Percentiles rank a stretch among this genome's conserved stretches.
Conservation (phyloP, 2,329 filamentous ascomycete genomes). For the Ascocoryne sarcoides region DNA sequence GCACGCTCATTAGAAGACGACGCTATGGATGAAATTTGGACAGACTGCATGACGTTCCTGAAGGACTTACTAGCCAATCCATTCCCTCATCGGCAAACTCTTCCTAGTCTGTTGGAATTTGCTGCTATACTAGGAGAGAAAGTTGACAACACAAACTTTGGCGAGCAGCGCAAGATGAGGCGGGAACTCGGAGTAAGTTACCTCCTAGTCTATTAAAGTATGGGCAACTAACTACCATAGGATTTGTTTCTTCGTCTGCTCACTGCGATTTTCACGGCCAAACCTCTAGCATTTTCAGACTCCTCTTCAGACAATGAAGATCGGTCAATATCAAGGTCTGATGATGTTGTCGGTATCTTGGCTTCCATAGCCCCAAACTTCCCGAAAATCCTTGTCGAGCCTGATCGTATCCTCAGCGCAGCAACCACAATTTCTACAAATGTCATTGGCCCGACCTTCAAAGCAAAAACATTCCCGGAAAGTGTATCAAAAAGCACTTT, state of each 20-base stretch:
- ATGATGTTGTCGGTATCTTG: conserved; percentile 74
- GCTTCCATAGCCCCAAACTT: conserved; percentile 72
- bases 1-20: conserved; percentile 87
- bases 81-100: conserved; percentile 84
- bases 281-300: conserved; percentile 64
- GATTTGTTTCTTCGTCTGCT: conserved; percentile 83
- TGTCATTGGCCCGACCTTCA: conserved; percentile 72
- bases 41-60: conserved; percentile 84
- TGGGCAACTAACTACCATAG: conserved; percentile 37
- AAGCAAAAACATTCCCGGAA: conserved; percentile 78
- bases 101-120: conserved; percentile 81
- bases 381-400: conserved; percentile 73
- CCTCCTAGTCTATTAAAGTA: background rate
- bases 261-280: conserved; percentile 88
- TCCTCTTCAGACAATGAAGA: conserved; percentile 39
- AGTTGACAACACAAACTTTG: conserved; percentile 95
- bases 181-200: conserved; percentile 71
- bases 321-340: conserved; percentile 38
- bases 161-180: conserved; percentile 86
- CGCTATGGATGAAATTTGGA: conserved; percentile 97
- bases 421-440: conserved; percentile 75
- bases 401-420: conserved; percentile 72
- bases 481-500: conserved; percentile 68
- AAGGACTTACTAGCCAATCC: conserved; percentile 87
- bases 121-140: conserved; percentile 86